Base-by-base conservation (phyloP, 257 asterid species). In the Capsicum rhomboideum region DNA sequence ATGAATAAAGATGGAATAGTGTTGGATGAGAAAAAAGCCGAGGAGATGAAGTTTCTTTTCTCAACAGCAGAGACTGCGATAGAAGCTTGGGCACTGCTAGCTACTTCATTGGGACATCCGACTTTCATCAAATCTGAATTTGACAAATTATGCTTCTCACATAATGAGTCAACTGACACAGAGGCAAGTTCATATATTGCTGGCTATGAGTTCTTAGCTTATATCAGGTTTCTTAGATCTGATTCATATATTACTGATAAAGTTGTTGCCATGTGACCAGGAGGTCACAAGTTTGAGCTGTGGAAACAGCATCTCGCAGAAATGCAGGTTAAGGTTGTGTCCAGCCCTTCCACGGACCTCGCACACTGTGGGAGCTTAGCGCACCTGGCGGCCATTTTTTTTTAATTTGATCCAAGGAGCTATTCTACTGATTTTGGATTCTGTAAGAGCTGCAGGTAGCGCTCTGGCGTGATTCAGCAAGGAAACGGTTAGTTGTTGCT, bases 1-100 rank as follows among this genome's bases (percentile, higher is more conserved):
- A 89, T 80, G 67, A 87, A 84, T 80, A 78, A 85, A 77, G 90
- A 87, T 83, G 93, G 80, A 80, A 61, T 91, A 59, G 82, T 85
- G 55, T 85, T 97, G 91, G 93, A 86, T 84, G 98, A 93, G 88
- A 93, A 90, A 88, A 92, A 93, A 88, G 94, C 96, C 79, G 98
- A 95, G 88, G 98, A 97, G 89, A 97, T 97, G 99, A 93, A 90
- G 92, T 92, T 89, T 72, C 95, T 97, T 55, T 97, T 97, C 88
- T 92, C 95, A 40, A 95, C 93, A 17, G 99, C 98, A 54, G 98
- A 97, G 91, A 97, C 97, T 91, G 99, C 98, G 83, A 95, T 95
- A 98, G 99, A 97, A 88, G 99, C 99, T 72, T 95, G 99, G 99
- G 98, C 99, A 49, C 88, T 97, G 98, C 89, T 97, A 53, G 99